phyloP scores from a whole-genome alignment of 2,329 filamentous ascomycete species.

The Furcasterigmium sp. region DNA sequence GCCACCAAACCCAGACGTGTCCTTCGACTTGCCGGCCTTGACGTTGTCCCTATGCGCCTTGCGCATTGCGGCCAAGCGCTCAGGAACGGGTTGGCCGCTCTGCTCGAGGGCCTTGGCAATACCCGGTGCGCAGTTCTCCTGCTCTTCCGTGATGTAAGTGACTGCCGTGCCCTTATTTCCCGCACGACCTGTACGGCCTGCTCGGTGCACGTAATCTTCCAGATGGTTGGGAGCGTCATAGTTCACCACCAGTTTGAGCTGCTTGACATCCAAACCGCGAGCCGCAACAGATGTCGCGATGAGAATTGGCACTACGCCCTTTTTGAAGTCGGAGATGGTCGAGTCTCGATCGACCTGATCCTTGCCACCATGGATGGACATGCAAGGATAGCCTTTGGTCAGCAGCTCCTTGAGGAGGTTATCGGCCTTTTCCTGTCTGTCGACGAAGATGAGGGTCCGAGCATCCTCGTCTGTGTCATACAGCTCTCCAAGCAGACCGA shows the following conservation, averaged over 20 bases:
- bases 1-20: slow-evolving; percentile 85
- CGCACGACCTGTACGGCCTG: slow-evolving; percentile 87
- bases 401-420: slow-evolving; percentile 71
- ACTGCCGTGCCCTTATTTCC: slow-evolving; percentile 93
- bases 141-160: slow-evolving; percentile 86
- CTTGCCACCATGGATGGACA: slow-evolving; percentile 91
- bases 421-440: slow-evolving; percentile 86
- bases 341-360: slow-evolving; percentile 92
- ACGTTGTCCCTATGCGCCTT: slow-evolving; percentile 82
- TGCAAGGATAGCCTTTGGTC: slow-evolving; percentile 82
- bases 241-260: slow-evolving; percentile 92
- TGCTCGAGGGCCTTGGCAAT: slow-evolving; percentile 90
- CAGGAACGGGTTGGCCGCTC: slow-evolving; percentile 79
- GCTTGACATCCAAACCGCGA: slow-evolving; percentile 91
- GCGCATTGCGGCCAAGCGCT: slow-evolving; percentile 59
- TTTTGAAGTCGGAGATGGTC: slow-evolving; percentile 90
- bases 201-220: slow-evolving; percentile 94
- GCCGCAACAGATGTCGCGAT: slow-evolving; percentile 95
- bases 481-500: slow-evolving; percentile 82
- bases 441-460: slow-evolving; percentile 84
- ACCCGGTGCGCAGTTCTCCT: slow-evolving; percentile 85
- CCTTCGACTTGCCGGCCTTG: slow-evolving; percentile 86
- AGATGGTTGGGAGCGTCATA: slow-evolving; percentile 91
- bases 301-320: slow-evolving; percentile 80
- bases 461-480: slow-evolving; percentile 87